Evolutionary conservation across 1,284 basidiomycete species (phyloP), one percentile per base, ranked within the genome.

Genomic region (Tylopilus orsonianus): DNA sequence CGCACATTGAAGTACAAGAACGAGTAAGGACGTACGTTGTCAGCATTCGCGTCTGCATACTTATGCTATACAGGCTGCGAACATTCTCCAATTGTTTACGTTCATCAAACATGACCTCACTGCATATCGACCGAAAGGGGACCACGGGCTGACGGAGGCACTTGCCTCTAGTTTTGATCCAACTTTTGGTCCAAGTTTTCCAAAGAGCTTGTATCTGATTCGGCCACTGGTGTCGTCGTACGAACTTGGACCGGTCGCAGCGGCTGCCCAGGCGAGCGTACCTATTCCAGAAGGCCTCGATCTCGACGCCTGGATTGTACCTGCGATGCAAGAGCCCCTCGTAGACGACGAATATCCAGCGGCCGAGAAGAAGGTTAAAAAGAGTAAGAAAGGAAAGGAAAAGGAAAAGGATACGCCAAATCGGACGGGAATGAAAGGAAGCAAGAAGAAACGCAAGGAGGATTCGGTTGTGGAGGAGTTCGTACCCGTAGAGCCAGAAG

Each of bases 1-100:
- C 78, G 4, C 79, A 95, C 57, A 84, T 93, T 30, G 95, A 97
- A 63, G 87, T 98, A 12, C 91, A 94, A 69, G 93, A 98, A 69
- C 76, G 96, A 59, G 90, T 90, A 56, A 54, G 85, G 2, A 73
- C n/a, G n/a, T 35, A 40, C 8, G 19, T 48, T 44, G 34, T 22
- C 38, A 16, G 20, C 24, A 18, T 9, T 23, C 8, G n/a, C 41
- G 26, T 29, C 35, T 20, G 50, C 16, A 44, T 29, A 20, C 33
- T 35, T 38, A 50, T 48, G 16, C 8, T 5, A 1, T 22, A 19
- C 55, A 93, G 83, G 90, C 93, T 5, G 83, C 88, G 12, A 93
- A 96, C 59, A 76, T 87, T 29, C 65, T 85, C 2, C 86, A 93
- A 60, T 71, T 97, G 3, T 87, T 96, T 58, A 77, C 75, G 1